Percentiles rank a stretch among this genome's conserved stretches.
Evolutionary conservation across 768 basidiomycete genomes (phyloP).

Genomic region (Cyclocybe aegerita): DNA sequence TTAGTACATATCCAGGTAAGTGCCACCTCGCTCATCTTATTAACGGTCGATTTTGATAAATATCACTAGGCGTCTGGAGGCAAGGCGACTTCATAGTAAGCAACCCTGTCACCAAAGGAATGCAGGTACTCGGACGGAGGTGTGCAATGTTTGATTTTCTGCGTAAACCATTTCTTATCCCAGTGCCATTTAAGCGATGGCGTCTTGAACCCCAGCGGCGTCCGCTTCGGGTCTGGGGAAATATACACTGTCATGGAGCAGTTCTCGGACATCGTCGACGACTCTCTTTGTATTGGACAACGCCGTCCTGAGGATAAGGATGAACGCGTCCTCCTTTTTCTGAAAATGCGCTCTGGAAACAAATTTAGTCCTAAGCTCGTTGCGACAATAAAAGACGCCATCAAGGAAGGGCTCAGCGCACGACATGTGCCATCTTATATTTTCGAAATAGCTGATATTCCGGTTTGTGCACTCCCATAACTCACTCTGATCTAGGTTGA

Average conservation of each 20-base stretch:
- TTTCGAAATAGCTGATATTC: constrained; percentile 64
- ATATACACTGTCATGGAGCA: constrained; percentile 73
- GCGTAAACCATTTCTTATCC: background rate
- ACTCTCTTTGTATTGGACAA: constrained; percentile 75
- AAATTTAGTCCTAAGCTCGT: constrained; percentile 43
- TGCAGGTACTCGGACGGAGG: constrained; percentile 66
- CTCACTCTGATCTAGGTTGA: background rate
- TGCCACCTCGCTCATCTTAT: background rate
- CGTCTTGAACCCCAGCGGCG: constrained; percentile 77
- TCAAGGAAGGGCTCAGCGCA: constrained; percentile 59
- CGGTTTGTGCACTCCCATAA: constrained; percentile 42
- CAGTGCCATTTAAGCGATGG: constrained; percentile 45
- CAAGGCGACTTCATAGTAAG: constrained; percentile 70
- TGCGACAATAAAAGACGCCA: constrained; percentile 51
- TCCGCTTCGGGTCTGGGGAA: constrained; percentile 81
- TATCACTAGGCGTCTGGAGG: constrained; percentile 52
- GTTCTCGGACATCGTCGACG: constrained; percentile 55
- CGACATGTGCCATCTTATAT: constrained; percentile 76
- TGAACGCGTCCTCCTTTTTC: constrained; percentile 74
- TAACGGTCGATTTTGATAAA: background rate
- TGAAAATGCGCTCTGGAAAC: constrained; percentile 57
- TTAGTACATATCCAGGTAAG: constrained; percentile 57
- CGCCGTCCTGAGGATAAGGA: constrained; percentile 59
- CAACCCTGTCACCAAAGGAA: constrained; percentile 60
- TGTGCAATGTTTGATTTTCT: constrained; percentile 13